These are phyloP conservation scores for Aurinia saxatilis DNA, from an alignment of 345 rosid genomes.

Conservation along the genomic window DNA sequence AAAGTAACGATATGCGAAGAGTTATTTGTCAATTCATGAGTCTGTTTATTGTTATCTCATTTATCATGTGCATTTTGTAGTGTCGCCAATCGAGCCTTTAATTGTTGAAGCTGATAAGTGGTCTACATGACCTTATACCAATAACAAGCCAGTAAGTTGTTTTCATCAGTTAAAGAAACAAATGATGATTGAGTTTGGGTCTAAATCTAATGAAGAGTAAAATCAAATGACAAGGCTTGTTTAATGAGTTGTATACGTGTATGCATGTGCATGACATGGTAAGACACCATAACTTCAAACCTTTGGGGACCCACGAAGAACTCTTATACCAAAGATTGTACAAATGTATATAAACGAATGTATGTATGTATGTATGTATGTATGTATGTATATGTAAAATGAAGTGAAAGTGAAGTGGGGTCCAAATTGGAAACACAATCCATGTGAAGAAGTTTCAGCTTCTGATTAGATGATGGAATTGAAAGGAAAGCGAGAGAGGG, in stretches of 20 bases:
- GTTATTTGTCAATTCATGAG: too few species aligned
- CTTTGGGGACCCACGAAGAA: constrained; percentile 10
- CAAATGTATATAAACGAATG: too few species aligned
- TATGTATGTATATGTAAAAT: neutral
- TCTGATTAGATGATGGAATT: constrained; percentile 21
- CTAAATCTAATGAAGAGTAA: constrained; percentile 18
- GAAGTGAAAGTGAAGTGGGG: constrained; percentile 24
- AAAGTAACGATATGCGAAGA: too few species aligned
- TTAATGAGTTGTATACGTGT: constrained; percentile 11
- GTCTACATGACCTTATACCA: too few species aligned
- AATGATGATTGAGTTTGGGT: neutral
- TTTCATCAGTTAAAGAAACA: neutral
- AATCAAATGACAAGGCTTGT: constrained; percentile 17
- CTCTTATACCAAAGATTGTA: neutral
- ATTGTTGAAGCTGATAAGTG: too few species aligned
- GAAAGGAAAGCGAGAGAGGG: constrained; percentile 25
- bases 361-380: too few species aligned
- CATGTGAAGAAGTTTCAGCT: constrained; percentile 31
- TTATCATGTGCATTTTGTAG: too few species aligned
- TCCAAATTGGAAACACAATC: constrained; percentile 20
- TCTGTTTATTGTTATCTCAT: too few species aligned
- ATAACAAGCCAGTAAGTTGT: neutral
- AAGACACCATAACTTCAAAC: constrained; percentile 6
- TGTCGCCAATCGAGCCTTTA: too few species aligned
- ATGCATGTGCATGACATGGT: constrained; percentile 30